phyloP scores from a whole-genome alignment of 1,284 basidiomycete species.

The Mrakiaceae sp. region DNA sequence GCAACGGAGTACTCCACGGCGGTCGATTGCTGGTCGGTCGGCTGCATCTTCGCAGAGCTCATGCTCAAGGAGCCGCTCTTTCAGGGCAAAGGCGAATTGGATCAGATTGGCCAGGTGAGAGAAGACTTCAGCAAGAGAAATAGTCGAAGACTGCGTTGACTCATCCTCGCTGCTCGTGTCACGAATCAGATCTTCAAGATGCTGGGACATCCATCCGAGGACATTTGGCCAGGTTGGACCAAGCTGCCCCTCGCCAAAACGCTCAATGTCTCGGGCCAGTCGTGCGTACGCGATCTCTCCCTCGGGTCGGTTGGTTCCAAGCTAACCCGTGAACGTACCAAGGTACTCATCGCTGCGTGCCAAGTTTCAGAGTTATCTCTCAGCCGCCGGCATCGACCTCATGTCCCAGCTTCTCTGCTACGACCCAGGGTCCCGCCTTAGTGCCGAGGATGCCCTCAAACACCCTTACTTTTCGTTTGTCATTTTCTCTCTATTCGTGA shows the following conservation, averaged over 20 bases:
- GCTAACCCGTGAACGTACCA: neutral
- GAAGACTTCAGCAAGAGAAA: too few species aligned
- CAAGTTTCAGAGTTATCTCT: conserved; percentile 58
- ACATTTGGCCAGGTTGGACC: conserved; percentile 75
- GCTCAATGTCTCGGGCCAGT: conserved; percentile 59
- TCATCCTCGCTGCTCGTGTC: neutral
- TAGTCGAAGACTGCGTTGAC: neutral
- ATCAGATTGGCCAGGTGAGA: conserved; percentile 70
- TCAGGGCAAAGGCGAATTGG: conserved; percentile 88
- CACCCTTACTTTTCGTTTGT: conserved; percentile 82
- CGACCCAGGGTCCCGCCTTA: conserved; percentile 72
- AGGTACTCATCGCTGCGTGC: conserved; percentile 40
- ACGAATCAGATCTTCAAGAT: conserved; percentile 61
- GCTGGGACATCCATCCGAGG: conserved; percentile 73
- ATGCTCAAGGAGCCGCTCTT: conserved; percentile 87
- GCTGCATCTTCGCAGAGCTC: conserved; percentile 82
- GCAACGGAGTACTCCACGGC: conserved; percentile 87
- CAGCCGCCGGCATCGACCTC: conserved; percentile 72
- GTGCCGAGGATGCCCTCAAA: conserved; percentile 73
- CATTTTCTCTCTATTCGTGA: neutral
- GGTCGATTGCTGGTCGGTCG: conserved; percentile 36
- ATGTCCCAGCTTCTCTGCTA: conserved; percentile 74
- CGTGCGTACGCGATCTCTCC: conserved; percentile 22
- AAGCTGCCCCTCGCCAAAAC: conserved; percentile 67
- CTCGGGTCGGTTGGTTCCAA: neutral